Evolutionary conservation across 345 rosid species (phyloP), one percentile per base, ranked within the genome.

Genomic region (Lepidium sativum): DNA sequence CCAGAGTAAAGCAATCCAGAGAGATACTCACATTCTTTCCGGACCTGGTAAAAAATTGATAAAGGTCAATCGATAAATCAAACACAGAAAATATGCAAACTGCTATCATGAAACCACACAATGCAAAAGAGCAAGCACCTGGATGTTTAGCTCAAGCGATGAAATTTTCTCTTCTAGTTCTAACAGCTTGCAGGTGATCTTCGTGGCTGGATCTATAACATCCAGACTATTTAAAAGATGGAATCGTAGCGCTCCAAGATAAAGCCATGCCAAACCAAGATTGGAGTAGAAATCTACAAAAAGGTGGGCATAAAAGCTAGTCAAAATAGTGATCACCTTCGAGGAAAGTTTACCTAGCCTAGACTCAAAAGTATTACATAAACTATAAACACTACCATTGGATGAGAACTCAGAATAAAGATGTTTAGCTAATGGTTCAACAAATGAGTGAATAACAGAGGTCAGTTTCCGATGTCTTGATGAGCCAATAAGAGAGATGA

Each of bases 121-220:
- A 66, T 29, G 50, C 37, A 13, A 66, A 60, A 72, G 66, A 32
- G 63, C 41, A 27, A 42, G 35, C 63, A 92, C 98, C 92, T 89
- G 77, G 41, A 74, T 83, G 74, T 92, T 94, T 65, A 89, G 87
- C 65, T 83, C 76, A 60, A 83, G 84, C 20, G 76, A 79, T 45
- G 77, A 64, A 47, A 84, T 86, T 65, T 81, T 84, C 54, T 82
- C 84, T 72, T 82, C 82, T 33, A 86, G 31, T 29, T 69, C 77
- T 16, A 78, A 66, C 59, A 78, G 71, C 79, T 87, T 92, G 79
- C 72, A 82, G 38, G 81, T 76, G 63, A 83, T 84, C 76, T 89
- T 89, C 80, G 76, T 64, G 51, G 83, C 84, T 63, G 98, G 98
- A 79, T 92, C 98, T 68, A 87, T 54, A 74, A 75, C 84, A 80